Conservation (phyloP, 768 basidiomycete genomes). For the Pluteus cervinus region DNA sequence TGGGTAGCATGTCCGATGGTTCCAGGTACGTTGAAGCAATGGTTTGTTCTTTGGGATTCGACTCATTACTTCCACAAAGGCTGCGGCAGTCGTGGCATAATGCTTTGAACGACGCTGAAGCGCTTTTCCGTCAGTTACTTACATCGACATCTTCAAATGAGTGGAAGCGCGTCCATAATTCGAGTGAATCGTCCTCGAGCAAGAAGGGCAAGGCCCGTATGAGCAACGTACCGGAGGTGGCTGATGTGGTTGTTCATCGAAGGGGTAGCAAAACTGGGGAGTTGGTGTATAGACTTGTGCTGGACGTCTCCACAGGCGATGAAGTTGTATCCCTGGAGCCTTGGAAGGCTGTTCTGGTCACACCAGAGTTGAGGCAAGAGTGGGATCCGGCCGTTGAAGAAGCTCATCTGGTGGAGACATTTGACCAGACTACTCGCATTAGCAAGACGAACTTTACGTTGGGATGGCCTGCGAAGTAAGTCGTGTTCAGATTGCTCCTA, state of each 20-base stretch:
- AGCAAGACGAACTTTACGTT: slow-evolving; percentile 86
- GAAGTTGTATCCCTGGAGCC: slow-evolving; percentile 61
- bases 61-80: slow-evolving; percentile 29
- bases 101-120: slow-evolving; percentile 69
- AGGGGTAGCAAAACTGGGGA: slow-evolving; percentile 65
- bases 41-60: too few relatives aligned
- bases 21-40: slow-evolving; percentile 5
- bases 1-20: slow-evolving; percentile 10
- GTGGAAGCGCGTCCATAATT: slow-evolving; percentile 75
- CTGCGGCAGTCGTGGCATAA: slow-evolving; percentile 79
- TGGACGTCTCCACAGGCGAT: slow-evolving; percentile 71
- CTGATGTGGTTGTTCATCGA: slow-evolving; percentile 76
- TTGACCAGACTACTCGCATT: slow-evolving; percentile 82
- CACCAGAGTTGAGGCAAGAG: slow-evolving; percentile 82
- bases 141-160: slow-evolving; percentile 61
- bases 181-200: slow-evolving; percentile 25
- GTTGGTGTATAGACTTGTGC: slow-evolving; percentile 71
- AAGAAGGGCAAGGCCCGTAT: slow-evolving; percentile 59
- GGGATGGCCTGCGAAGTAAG: slow-evolving; percentile 96
- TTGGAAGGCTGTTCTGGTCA: slow-evolving; percentile 76
- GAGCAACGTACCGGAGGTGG: slow-evolving; percentile 51
- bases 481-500: slow-evolving; percentile 11
- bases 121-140: slow-evolving; percentile 72
- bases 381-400: slow-evolving; percentile 95
- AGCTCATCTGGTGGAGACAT: slow-evolving; percentile 75